Evolutionary conservation across 2,329 filamentous ascomycete species (phyloP), one percentile per base, ranked within the genome.

Genomic region (Phyllosticta ampelicida): DNA sequence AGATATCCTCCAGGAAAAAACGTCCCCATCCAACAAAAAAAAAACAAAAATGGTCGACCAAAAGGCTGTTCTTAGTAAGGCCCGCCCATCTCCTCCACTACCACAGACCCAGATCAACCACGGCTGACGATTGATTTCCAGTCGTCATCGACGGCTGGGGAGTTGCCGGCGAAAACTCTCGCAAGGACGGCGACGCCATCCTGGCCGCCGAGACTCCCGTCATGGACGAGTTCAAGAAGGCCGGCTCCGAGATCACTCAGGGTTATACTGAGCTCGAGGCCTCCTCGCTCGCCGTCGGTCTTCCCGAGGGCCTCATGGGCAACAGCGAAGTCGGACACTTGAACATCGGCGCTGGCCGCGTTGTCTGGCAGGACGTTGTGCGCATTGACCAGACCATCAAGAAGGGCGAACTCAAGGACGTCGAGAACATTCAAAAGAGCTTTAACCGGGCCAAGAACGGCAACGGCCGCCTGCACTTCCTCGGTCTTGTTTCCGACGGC

Each of bases 131-230:
- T 18, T 20, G 29, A 19, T 36, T 4, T 8, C 4, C 8, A 59
- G 57, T 99, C 82, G 94, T 97, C 77, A 99, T 99, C 80, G 94
- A 99, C 78, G 94, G 94, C 70, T 99, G 94, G 94, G 94, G 94
- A 71, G 84, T 97, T 68, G 83, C 91, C 67, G 84, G 84, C 63
- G 86, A 86, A 65, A 77, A 85, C 60, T 95, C 90, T 59, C 88
- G 87, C 68, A 87, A 89, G 69, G 75, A 95, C 75, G 92, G 94
- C 74, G 92, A 99, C 78, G 94, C 94, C 70, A 97, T 99, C 73
- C 86, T 91, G 66, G 89, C 89, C 63, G 94, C 92, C 66, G 81
- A 96, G 64, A 97, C 94, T 60, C 94, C 94, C 52, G 84, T 87
- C 72, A 99, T 99, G 94, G 92, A 96, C 74, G 84, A 83, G 61